Conservation (phyloP, 2,329 filamentous ascomycete species). For the Alternaria triticimaculans region DNA sequence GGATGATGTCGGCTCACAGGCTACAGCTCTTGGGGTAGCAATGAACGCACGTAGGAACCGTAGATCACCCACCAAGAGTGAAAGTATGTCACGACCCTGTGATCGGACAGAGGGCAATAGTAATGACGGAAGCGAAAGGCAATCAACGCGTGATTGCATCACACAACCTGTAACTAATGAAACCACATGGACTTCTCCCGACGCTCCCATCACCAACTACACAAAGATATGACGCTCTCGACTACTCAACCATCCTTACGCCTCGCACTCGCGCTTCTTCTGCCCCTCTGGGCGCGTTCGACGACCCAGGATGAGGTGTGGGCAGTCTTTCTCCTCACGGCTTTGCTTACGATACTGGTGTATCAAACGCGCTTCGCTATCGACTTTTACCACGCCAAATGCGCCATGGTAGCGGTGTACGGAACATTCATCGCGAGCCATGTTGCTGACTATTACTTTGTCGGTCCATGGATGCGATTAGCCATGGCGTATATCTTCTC, state of each 20-base stretch:
- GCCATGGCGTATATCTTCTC: not conserved
- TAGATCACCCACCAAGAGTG: not conserved
- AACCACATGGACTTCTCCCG: too few species aligned
- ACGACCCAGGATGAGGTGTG: not conserved
- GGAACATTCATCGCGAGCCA: not conserved
- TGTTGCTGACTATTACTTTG: not conserved
- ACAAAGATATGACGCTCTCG: not conserved
- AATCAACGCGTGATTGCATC: not conserved
- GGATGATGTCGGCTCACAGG: conserved; percentile 10
- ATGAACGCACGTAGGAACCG: not conserved
- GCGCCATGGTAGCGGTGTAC: not conserved
- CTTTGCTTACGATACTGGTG: not conserved
- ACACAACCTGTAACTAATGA: not conserved
- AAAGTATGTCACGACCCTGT: not conserved
- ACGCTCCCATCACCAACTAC: not conserved
- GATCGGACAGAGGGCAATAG: not conserved
- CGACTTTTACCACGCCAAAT: not conserved
- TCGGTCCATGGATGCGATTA: not conserved
- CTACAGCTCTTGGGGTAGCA: not conserved
- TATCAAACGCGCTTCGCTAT: not conserved
- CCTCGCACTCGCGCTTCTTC: not conserved
- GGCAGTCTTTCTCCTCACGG: not conserved
- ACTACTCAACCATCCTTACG: too few species aligned
- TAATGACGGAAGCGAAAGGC: not conserved
- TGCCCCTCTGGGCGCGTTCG: not conserved